A percentile compares a stretch with the other conserved stretches of the same genome.
These are phyloP conservation scores for Parmelia sp. DNA, from an alignment of 495 filamentous ascomycete species.

Conservation along the genomic window DNA sequence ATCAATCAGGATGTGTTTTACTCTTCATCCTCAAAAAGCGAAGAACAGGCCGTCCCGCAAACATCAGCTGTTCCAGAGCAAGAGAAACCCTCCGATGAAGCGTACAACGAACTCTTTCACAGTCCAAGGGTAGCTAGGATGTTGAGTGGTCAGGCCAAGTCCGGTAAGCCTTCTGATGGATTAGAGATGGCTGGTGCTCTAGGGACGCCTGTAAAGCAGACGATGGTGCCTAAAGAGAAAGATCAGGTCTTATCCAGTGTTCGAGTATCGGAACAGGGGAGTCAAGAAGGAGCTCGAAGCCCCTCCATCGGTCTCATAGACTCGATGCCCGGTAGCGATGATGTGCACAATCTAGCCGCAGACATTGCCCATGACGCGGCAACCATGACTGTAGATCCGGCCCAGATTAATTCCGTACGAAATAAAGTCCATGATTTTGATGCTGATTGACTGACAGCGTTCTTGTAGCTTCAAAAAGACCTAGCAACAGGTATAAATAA, in stretches of 20 bases:
- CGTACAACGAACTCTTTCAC: slow-evolving; percentile 56
- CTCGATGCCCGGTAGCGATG: slow-evolving; percentile 14
- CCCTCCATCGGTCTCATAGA: not conserved
- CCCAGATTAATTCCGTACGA: slow-evolving; percentile 22
- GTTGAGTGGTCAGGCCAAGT: slow-evolving; percentile 29
- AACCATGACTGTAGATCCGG: slow-evolving; percentile 3
- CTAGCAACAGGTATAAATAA: slow-evolving; percentile 17
- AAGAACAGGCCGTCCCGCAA: slow-evolving; percentile 22
- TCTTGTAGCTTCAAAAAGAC: slow-evolving; percentile 30
- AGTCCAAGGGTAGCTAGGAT: slow-evolving; percentile 53
- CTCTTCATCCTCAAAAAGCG: slow-evolving; percentile 30
- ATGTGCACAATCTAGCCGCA: slow-evolving; percentile 32
- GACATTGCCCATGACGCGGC: slow-evolving; percentile 33
- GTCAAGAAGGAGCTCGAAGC: not conserved
- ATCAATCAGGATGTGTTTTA: slow-evolving; percentile 57
- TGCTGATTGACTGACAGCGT: slow-evolving; percentile 41
- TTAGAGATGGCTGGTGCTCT: slow-evolving; percentile 28
- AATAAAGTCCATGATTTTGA: slow-evolving; percentile 1
- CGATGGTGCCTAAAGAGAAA: slow-evolving; percentile 26
- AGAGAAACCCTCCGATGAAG: slow-evolving; percentile 47
- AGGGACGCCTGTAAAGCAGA: slow-evolving; percentile 31
- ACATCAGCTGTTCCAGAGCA: slow-evolving; percentile 31
- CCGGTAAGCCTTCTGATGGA: slow-evolving; percentile 7
- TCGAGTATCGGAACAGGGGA: slow-evolving; percentile 10
- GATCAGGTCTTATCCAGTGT: slow-evolving; percentile 42